Evolutionary conservation across 1,284 basidiomycete species (phyloP).

Genomic region (Leccinum pachyderme): DNA sequence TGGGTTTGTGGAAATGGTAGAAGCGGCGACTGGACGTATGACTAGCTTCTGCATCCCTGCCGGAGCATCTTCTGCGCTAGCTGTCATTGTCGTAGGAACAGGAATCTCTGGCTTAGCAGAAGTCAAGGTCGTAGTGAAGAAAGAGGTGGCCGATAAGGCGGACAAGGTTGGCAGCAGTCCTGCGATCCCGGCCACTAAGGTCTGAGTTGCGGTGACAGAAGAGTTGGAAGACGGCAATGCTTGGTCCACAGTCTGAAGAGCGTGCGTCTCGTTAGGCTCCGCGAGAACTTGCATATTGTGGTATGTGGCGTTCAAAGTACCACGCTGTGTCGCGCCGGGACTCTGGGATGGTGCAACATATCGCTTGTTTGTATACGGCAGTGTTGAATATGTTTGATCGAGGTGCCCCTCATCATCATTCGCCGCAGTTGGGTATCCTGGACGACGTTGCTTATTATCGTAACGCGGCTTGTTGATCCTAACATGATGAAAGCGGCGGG

Average conservation of each 20-base stretch:
- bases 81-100: background rate
- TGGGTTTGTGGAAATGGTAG: background rate
- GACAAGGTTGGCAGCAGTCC: background rate
- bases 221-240: background rate
- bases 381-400: background rate
- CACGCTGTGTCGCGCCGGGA: background rate
- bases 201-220: background rate
- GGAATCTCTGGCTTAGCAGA: background rate
- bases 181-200: background rate
- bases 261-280: conserved; percentile 14
- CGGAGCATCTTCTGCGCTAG: background rate
- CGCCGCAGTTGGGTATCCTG: conserved; percentile 16
- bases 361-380: background rate
- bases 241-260: background rate
- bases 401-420: conserved; percentile 15
- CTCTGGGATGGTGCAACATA: background rate
- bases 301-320: conserved; percentile 14
- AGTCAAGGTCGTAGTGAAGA: background rate
- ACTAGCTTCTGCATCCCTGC: background rate
- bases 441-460: conserved; percentile 23
- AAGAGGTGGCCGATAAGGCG: background rate
- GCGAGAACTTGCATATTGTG: conserved; percentile 21
- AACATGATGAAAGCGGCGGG: conserved; percentile 17
- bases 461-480: conserved; percentile 9
- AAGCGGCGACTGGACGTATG: background rate